Evolutionary conservation across 2,329 filamentous ascomycete species (phyloP).

Genomic region (Fusarium sp.): DNA sequence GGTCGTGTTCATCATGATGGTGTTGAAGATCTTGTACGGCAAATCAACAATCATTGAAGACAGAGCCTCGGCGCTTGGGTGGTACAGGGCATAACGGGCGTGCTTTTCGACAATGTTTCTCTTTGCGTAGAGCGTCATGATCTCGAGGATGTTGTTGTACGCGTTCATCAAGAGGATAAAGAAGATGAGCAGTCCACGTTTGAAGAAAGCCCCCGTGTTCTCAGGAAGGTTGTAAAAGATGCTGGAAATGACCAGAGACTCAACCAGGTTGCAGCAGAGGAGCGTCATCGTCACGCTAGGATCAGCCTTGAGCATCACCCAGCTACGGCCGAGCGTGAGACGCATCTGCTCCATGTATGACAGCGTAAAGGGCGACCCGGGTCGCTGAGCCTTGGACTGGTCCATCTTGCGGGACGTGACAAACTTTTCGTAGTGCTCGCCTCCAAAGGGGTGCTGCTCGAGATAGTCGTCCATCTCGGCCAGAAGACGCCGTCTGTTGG

Average conservation of each 20-base stretch:
- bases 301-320: slow-evolving; percentile 37
- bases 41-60: slow-evolving; percentile 36
- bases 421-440: slow-evolving; percentile 41
- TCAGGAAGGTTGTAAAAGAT: slow-evolving; percentile 35
- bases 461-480: slow-evolving; percentile 47
- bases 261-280: slow-evolving; percentile 32
- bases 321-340: slow-evolving; percentile 31
- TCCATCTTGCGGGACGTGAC: slow-evolving; percentile 33
- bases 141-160: slow-evolving; percentile 39
- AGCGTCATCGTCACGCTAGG: slow-evolving; percentile 34
- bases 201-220: slow-evolving; percentile 16
- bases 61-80: slow-evolving; percentile 44
- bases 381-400: slow-evolving; percentile 38
- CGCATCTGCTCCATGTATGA: slow-evolving; percentile 35
- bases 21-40: slow-evolving; percentile 40
- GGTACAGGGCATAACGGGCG: slow-evolving; percentile 47
- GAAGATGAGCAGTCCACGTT: slow-evolving; percentile 28
- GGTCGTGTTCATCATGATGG: slow-evolving; percentile 52
- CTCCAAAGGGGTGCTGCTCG: slow-evolving; percentile 38
- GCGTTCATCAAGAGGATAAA: slow-evolving; percentile 38
- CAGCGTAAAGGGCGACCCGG: slow-evolving; percentile 30
- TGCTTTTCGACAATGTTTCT: slow-evolving; percentile 49
- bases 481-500: slow-evolving; percentile 37
- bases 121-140: slow-evolving; percentile 44
- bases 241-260: slow-evolving; percentile 35